A percentile compares a stretch with the other conserved stretches of the same genome.
Conservation (phyloP, 1,284 basidiomycete genomes). For the Microbotryum saponariae region DNA sequence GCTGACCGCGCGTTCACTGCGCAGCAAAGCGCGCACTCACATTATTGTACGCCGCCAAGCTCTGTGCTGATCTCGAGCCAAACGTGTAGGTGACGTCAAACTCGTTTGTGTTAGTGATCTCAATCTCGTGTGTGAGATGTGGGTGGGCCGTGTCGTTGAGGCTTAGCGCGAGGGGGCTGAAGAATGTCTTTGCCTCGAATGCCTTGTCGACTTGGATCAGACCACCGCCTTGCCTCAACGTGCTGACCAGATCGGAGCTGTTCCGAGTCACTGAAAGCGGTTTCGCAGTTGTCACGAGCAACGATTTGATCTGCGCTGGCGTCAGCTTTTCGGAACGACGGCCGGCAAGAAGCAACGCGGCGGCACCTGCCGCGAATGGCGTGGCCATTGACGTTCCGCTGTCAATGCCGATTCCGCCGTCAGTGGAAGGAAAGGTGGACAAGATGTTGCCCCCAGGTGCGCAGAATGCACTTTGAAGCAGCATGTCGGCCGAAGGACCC, state of each 20-base stretch:
- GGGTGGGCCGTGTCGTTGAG: conserved; percentile 64
- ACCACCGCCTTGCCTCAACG: conserved; percentile 45
- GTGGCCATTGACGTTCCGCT: conserved; percentile 44
- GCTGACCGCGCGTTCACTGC: no score
- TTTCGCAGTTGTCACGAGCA: conserved; percentile 57
- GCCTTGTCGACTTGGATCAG: conserved; percentile 59
- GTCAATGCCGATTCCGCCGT: conserved; percentile 46
- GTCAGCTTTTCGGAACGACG: conserved; percentile 46
- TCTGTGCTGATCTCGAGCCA: not conserved
- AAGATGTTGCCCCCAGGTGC: conserved; percentile 56
- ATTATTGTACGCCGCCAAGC: conserved; percentile 4
- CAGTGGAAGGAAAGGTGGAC: conserved; percentile 51
- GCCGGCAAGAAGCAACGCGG: conserved; percentile 56
- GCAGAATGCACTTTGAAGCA: conserved; percentile 53
- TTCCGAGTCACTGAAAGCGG: conserved; percentile 48
- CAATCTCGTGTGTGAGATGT: conserved; percentile 42
- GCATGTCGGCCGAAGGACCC: conserved; percentile 56
- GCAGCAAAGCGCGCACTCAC: no score
- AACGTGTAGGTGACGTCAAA: conserved; percentile 14
- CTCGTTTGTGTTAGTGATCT: conserved; percentile 35
- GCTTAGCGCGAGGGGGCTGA: conserved; percentile 55
- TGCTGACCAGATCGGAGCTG: conserved; percentile 36
- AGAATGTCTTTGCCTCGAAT: conserved; percentile 50
- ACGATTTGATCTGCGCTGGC: conserved; percentile 46
- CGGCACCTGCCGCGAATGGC: conserved; percentile 54